Evolutionary conservation across 2,329 filamentous ascomycete genomes (phyloP), one percentile per base, ranked within the genome.

Genomic region (Chrysoporthe deuterocubensis): DNA sequence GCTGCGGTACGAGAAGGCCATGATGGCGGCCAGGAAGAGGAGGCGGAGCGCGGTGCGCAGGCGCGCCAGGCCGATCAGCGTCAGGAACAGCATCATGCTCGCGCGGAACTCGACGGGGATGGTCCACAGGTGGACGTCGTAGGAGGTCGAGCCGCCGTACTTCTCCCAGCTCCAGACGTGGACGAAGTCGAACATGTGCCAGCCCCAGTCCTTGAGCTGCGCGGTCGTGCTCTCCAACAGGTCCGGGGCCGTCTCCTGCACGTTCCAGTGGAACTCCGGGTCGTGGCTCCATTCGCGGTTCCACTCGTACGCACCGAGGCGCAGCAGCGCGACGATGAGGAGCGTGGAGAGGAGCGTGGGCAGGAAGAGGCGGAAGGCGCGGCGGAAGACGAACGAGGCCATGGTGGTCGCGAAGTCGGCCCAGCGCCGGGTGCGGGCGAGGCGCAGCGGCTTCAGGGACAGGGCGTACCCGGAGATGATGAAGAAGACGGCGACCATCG

Each of bases 391-490:
- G 56, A 87, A 77, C 2, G 84, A 86, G 44, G 82, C 78, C 74
- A 87, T 80, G 26, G 82, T 81, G 26, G 72, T 76, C 1, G 81
- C 77, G 64, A 85, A 80, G 16, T 80, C 81, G 44, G 78, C 72
- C 57, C 75, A 76, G n/a, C 71, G 71, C 48, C 66, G 68, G 5
- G 67, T 40, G 11, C 70, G 72, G 4, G 69, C 63, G 8, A 85
- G 78, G 70, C 81, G 83, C n/a, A 87, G 72, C 1, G 84, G 83
- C 58, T 81, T 81, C 66, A 88, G 82, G 42, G 83, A 84, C 14
- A 90, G 79, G 2, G 86, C 88, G 75, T 88, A 89, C 26, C 87
- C 87, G 0, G 85, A 87, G 57, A 89, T 85, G 72, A 89, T 83
- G 73, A 89, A 89, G 79, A 90, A 90, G 71, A 88, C 77, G 75